A percentile compares a stretch with the other conserved stretches of the same genome.
phyloP scores from a whole-genome alignment of 345 rosid genomes.

The Syzygium grande region DNA sequence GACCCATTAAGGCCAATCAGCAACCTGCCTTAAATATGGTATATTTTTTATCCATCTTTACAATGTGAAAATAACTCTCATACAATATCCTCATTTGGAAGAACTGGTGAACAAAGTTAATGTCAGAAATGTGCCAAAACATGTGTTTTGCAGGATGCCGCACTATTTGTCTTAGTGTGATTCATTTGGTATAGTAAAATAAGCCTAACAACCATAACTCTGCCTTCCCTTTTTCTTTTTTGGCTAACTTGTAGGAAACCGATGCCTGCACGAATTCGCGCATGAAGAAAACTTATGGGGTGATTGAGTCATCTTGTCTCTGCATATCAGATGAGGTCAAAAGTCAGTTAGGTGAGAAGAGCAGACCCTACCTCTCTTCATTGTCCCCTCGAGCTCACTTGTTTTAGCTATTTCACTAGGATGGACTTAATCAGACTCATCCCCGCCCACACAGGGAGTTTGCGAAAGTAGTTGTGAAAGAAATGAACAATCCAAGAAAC shows the following conservation, averaged over 20 bases:
- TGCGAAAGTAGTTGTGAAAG: not conserved
- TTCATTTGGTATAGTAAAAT: not conserved
- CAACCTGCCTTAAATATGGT: not conserved
- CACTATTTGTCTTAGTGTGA: not conserved
- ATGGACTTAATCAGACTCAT: not conserved
- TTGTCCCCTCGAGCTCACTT: not conserved
- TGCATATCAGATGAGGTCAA: not conserved
- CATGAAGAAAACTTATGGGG: not conserved
- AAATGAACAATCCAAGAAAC: not conserved
- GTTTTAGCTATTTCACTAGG: not conserved
- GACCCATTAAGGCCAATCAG: not conserved
- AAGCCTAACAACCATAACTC: not conserved
- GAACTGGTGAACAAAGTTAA: not conserved
- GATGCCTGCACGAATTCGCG: not conserved
- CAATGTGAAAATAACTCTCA: not conserved
- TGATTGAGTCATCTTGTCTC: not conserved
- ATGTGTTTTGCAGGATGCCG: not conserved
- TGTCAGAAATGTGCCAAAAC: not conserved
- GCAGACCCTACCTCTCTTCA: not conserved
- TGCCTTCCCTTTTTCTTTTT: not conserved
- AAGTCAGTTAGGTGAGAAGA: not conserved
- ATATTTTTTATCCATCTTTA: not conserved
- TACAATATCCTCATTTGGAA: not conserved
- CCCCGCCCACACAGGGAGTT: not conserved
- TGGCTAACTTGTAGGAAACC: not conserved